Percentiles rank a stretch among this genome's conserved stretches.
Conservation (phyloP, 2,329 filamentous ascomycete genomes). For the Lachnellula hyalina region DNA sequence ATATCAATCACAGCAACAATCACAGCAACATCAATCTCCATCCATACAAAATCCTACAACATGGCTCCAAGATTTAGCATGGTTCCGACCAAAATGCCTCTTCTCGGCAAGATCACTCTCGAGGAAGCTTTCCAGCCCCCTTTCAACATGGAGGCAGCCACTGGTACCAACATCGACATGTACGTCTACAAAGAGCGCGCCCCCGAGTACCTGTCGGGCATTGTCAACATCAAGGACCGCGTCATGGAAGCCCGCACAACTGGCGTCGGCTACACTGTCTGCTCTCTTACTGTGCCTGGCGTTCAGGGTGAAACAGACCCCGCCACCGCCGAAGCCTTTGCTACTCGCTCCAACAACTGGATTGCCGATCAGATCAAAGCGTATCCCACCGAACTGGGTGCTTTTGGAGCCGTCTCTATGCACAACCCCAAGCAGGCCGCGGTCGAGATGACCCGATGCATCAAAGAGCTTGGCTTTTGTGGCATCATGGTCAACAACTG, state of each 20-base stretch:
- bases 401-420: conserved; percentile 45
- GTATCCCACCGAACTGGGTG: conserved; percentile 38
- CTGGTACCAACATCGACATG: conserved; percentile 58
- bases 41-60: too few species aligned
- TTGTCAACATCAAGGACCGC: conserved; percentile 31
- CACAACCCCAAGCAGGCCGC: conserved; percentile 47
- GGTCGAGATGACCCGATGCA: conserved; percentile 44
- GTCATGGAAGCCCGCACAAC: conserved; percentile 41
- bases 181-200: conserved; percentile 54
- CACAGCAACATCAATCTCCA: too few species aligned
- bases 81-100: too few species aligned
- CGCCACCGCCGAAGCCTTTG: conserved; percentile 37
- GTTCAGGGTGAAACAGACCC: conserved; percentile 42
- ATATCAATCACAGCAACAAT: too few species aligned
- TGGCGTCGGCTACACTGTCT: conserved; percentile 44
- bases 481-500: conserved; percentile 58
- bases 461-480: conserved; percentile 55
- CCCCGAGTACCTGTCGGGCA: conserved; percentile 48
- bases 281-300: conserved; percentile 45
- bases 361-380: conserved; percentile 21
- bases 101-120: conserved; percentile 52
- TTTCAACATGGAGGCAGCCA: conserved; percentile 51
- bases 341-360: conserved; percentile 34
- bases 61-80: too few species aligned
- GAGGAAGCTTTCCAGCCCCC: conserved; percentile 59